Evolutionary conservation across 2,329 filamentous ascomycete genomes (phyloP).

Genomic region (Chaetomium strumarium): DNA sequence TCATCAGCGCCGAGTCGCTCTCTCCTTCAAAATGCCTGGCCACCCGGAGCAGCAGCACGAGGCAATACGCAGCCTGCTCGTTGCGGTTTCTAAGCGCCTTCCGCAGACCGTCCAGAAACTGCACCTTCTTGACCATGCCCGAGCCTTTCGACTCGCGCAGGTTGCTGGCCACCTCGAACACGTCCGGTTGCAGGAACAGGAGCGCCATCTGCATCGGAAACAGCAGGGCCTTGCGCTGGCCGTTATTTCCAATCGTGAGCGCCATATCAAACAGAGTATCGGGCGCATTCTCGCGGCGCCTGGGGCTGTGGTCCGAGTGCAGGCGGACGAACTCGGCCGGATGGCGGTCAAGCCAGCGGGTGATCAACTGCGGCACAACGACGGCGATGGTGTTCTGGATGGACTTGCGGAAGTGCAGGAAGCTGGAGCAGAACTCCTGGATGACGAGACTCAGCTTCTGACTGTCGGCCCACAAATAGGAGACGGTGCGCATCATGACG

Average conservation of each 20-base stretch:
- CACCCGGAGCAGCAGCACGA: conserved; percentile 56
- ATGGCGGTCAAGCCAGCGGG: conserved; percentile 59
- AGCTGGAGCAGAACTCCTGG: conserved; percentile 61
- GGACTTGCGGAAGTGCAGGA: conserved; percentile 58
- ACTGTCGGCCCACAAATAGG: conserved; percentile 59
- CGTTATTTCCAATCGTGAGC: conserved; percentile 54
- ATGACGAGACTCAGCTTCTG: conserved; percentile 56
- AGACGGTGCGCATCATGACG: conserved; percentile 52
- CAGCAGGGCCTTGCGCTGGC: conserved; percentile 48
- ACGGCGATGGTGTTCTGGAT: conserved; percentile 60
- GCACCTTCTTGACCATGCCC: conserved; percentile 59
- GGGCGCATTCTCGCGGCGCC: conserved; percentile 57
- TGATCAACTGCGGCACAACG: conserved; percentile 56
- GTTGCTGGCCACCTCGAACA: conserved; percentile 65
- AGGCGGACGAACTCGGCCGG: conserved; percentile 60
- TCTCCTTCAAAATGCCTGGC: conserved; percentile 59
- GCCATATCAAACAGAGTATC: conserved; percentile 67
- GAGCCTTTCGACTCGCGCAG: conserved; percentile 57
- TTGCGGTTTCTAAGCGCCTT: conserved; percentile 60
- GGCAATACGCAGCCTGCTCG: conserved; percentile 60
- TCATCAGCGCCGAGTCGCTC: conserved; percentile 57
- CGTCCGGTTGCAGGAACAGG: conserved; percentile 59
- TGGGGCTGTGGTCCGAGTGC: conserved; percentile 47
- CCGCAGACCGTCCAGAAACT: conserved; percentile 57
- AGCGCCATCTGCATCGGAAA: conserved; percentile 59